phyloP scores from a whole-genome alignment of 2,329 filamentous ascomycete species.

The Orbilia oligospora region DNA sequence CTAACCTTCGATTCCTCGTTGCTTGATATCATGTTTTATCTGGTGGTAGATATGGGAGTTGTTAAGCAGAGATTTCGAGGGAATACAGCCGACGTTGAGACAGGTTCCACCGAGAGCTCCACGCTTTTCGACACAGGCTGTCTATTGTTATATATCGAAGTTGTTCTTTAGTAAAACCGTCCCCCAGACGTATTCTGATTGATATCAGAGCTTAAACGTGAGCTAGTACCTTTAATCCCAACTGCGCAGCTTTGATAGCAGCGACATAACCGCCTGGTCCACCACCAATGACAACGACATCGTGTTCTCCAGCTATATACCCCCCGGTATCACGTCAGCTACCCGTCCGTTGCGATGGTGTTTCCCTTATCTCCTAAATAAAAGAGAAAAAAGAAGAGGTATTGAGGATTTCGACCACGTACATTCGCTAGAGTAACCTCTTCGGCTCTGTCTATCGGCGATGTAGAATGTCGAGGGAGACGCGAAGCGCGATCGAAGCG shows the following conservation, averaged over 20 bases:
- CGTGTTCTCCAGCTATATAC: conserved; percentile 82
- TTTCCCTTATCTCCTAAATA: background rate
- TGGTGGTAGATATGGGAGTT: conserved; percentile 99
- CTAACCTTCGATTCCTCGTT: conserved; percentile 85
- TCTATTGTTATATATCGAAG: conserved; percentile 71
- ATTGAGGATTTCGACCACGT: background rate
- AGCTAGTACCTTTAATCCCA: conserved; percentile 89
- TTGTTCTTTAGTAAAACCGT: background rate
- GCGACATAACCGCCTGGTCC: conserved; percentile 99
- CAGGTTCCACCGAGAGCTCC: conserved; percentile 95
- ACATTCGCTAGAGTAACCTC: conserved; percentile 65
- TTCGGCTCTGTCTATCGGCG: conserved; percentile 51
- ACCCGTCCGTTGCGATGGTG: conserved; percentile 5
- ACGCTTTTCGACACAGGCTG: conserved; percentile 98
- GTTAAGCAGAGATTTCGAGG: conserved; percentile 99
- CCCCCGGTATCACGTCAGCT: conserved; percentile 4
- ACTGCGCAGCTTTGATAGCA: conserved; percentile 98
- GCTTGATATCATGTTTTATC: conserved; percentile 95
- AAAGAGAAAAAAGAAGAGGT: background rate
- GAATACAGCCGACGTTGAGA: conserved; percentile 98
- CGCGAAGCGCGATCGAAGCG: conserved; percentile 56
- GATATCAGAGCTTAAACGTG: background rate
- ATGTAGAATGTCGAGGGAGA: conserved; percentile 54
- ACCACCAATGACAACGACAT: conserved; percentile 96
- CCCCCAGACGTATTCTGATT: background rate